Base-by-base conservation (phyloP, 2,329 filamentous ascomycete species). In the Pseudogymnoascus sp. region DNA sequence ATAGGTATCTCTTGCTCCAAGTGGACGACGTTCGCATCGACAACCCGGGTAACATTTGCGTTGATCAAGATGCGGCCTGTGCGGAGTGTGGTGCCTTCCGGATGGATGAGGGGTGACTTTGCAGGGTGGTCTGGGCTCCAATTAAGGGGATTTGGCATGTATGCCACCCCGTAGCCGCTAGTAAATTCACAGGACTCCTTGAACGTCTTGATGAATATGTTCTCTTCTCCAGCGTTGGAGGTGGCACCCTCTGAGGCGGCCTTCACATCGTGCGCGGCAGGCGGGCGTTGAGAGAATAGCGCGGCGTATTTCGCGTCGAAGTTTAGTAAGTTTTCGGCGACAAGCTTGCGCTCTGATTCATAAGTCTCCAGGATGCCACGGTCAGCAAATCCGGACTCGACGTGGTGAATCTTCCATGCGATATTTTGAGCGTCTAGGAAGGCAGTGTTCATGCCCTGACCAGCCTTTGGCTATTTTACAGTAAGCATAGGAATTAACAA, bases 401-500 rank as follows among this genome's bases (percentile, higher is more conserved):
- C 92, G 34, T 89, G 85, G 70, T 96, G 92, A 58, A 96, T 89
- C 76, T 97, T 97, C 92, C 92, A 97, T 6, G 92, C 92, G 38
- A 97, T 78, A 72, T 96, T 97, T 62, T 90, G 82, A 0, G 90
- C 90, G 66, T 92, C 88, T 58, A 88, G 76, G 74, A 90, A 90
- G 3, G 86, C 86, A 0, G 87, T 88, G 68, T 90, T 90, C 88
- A 90, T 90, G 28, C 87, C 87, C 71, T 90, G 87, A 1, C 87
- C 87, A 30, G 86, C 87, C 75, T 89, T 90, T 35, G 86, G 86
- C 81, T 84, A 67, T 79, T 55, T 79, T 72, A 73, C 81, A 81
- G 19, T 82, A 77, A 64, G 81, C 82, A 74, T 82, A 82, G 79
- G 82, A 19, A 10, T 5, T 13, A 18, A 19, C 57, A 10, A 41